These are phyloP conservation scores for Nectriaceae sp. DNA, from an alignment of 2,329 filamentous ascomycete species.

Conservation along the genomic window DNA sequence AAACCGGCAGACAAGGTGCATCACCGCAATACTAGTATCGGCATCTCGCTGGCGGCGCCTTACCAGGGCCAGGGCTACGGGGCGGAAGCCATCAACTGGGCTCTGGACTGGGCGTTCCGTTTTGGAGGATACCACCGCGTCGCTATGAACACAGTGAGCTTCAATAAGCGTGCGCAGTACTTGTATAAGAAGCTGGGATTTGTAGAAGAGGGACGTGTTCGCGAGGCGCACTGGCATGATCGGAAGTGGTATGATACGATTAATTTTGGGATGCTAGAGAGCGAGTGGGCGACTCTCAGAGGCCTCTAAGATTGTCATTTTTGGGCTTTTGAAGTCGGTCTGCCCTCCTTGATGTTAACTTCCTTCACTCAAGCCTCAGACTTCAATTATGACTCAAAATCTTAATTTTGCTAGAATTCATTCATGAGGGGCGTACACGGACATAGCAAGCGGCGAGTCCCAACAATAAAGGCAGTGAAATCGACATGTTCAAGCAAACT, in stretches of 20 bases:
- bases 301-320: too few relatives aligned
- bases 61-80: slow-evolving; percentile 47
- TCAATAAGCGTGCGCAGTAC: slow-evolving; percentile 42
- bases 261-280: slow-evolving; percentile 39
- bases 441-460: too few relatives aligned
- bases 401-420: too few relatives aligned
- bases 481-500: too few relatives aligned
- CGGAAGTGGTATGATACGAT: slow-evolving; percentile 41
- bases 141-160: slow-evolving; percentile 40
- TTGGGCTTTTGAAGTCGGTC: too few relatives aligned
- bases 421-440: too few relatives aligned
- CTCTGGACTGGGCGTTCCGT: slow-evolving; percentile 47
- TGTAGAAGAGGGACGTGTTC: slow-evolving; percentile 41
- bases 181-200: slow-evolving; percentile 50
- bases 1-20: background rate
- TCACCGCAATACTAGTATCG: slow-evolving; percentile 27
- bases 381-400: too few relatives aligned
- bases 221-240: slow-evolving; percentile 45
- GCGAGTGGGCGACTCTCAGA: slow-evolving; percentile 36
- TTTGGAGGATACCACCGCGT: slow-evolving; percentile 47
- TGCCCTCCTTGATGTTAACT: too few relatives aligned
- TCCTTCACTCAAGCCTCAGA: too few relatives aligned
- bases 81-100: slow-evolving; percentile 48
- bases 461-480: too few relatives aligned
- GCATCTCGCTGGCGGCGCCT: slow-evolving; percentile 35